These are phyloP conservation scores for Tuber brumale DNA, from an alignment of 495 filamentous ascomycete species.

Conservation along the genomic window DNA sequence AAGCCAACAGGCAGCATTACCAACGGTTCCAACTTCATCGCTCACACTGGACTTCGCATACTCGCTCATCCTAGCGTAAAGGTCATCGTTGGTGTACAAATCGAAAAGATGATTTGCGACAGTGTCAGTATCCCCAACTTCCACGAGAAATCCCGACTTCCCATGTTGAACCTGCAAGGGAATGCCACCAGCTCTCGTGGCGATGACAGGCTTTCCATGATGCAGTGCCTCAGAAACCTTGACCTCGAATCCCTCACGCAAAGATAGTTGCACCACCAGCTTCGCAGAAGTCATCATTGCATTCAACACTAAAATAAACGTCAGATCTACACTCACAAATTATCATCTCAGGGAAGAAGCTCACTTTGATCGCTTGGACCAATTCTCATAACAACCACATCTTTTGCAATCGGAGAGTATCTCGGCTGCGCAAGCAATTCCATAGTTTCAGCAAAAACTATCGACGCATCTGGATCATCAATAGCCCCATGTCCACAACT, in stretches of 20 bases:
- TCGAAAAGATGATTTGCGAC: constrained; percentile 65
- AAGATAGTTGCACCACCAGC: constrained; percentile 72
- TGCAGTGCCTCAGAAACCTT: constrained; percentile 85
- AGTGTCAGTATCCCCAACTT: constrained; percentile 63
- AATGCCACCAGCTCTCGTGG: constrained; percentile 71
- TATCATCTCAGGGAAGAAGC: background rate
- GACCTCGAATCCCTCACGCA: constrained; percentile 80
- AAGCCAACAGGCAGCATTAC: constrained; percentile 70
- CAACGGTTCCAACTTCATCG: constrained; percentile 78
- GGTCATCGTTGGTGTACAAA: constrained; percentile 59
- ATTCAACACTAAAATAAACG: constrained; percentile 53
- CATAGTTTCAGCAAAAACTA: constrained; percentile 67
- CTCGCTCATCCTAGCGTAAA: constrained; percentile 62
- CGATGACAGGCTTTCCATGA: constrained; percentile 76
- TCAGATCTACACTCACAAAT: background rate
- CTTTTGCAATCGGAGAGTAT: constrained; percentile 49
- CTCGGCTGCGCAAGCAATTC: constrained; percentile 54
- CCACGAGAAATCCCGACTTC: constrained; percentile 71
- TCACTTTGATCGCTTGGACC: constrained; percentile 63
- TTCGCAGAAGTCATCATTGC: constrained; percentile 67
- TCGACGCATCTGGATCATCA: constrained; percentile 73
- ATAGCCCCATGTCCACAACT: constrained; percentile 70
- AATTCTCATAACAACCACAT: constrained; percentile 70
- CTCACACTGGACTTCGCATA: constrained; percentile 61
- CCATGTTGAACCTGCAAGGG: constrained; percentile 69